phyloP scores from a whole-genome alignment of 306 rosid genomes.

The Coriaria nepalensis region DNA sequence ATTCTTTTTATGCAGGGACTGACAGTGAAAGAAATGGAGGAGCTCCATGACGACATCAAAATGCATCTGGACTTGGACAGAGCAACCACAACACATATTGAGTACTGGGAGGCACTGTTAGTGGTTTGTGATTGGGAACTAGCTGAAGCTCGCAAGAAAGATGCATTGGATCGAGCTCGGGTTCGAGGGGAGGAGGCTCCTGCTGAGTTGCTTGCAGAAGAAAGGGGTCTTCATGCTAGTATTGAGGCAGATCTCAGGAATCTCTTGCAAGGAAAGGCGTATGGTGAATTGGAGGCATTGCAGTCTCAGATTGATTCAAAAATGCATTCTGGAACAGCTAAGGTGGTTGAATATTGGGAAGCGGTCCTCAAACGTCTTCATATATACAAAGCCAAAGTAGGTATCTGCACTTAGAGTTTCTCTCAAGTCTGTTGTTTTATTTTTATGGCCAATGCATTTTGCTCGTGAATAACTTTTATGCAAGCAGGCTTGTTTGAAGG shows the following conservation, averaged over 20 bases:
- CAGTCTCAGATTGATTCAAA: conserved; percentile 67
- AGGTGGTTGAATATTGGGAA: conserved; percentile 96
- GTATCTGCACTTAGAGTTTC: conserved; percentile 7
- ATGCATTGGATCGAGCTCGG: conserved; percentile 88
- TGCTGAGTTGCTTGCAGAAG: conserved; percentile 92
- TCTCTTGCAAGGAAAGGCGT: conserved; percentile 65
- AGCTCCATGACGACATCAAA: conserved; percentile 92
- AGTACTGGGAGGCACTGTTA: conserved; percentile 97
- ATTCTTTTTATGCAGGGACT: conserved; percentile 54
- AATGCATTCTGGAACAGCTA: conserved; percentile 88
- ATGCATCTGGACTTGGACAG: conserved; percentile 98
- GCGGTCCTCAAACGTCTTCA: conserved; percentile 74
- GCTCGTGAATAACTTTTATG: conserved; percentile 2
- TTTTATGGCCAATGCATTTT: neutral
- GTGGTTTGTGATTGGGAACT: conserved; percentile 93
- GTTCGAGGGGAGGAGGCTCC: conserved; percentile 98
- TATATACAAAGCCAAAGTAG: conserved; percentile 93
- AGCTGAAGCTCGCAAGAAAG: conserved; percentile 84
- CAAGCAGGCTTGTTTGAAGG: conserved; percentile 75
- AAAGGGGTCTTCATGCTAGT: conserved; percentile 89
- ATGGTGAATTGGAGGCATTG: conserved; percentile 59
- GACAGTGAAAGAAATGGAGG: conserved; percentile 89
- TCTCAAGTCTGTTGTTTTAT: neutral
- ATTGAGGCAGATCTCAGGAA: conserved; percentile 66
- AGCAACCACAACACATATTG: conserved; percentile 77